phyloP scores from a whole-genome alignment of 352 stramenopile species.

The Phytophthora kernoviae region DNA sequence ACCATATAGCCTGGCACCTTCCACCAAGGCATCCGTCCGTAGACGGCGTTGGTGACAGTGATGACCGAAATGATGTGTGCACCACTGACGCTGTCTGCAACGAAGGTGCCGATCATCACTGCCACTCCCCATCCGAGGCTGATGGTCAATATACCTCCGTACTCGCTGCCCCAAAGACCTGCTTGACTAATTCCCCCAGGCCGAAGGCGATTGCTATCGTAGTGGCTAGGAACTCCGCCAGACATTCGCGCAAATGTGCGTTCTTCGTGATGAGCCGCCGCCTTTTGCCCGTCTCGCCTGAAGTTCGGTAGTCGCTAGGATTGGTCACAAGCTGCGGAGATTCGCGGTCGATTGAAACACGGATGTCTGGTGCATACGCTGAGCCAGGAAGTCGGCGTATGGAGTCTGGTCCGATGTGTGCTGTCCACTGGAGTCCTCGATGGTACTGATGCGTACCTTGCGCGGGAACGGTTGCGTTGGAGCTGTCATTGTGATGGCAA shows the following conservation, averaged over 20 bases:
- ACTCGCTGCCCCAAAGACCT: conserved; percentile 35
- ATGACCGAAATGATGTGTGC: conserved; percentile 66
- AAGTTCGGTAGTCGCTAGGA: conserved; percentile 14
- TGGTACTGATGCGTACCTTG: conserved; percentile 15
- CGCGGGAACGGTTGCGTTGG: conserved; percentile 11
- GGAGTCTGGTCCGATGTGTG: conserved; percentile 8
- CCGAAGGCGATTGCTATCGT: conserved; percentile 57
- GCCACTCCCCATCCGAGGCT: conserved; percentile 59
- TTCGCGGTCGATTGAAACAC: conserved; percentile 15
- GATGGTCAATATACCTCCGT: conserved; percentile 53
- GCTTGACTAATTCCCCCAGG: conserved; percentile 50
- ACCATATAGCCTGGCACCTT: conserved; percentile 52
- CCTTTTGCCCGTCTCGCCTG: conserved; percentile 5
- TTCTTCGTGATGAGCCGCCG: conserved; percentile 22
- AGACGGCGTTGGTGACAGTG: conserved; percentile 50
- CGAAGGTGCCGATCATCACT: conserved; percentile 59
- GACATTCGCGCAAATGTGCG: conserved; percentile 46
- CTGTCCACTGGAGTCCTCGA: conserved; percentile 7
- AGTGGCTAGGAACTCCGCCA: conserved; percentile 55
- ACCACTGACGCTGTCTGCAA: conserved; percentile 43
- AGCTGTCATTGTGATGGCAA: conserved; percentile 16
- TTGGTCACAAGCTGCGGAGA: conserved; percentile 1
- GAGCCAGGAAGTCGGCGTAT: conserved; percentile 14
- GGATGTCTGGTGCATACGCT: conserved; percentile 9
- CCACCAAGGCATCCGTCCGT: conserved; percentile 45